These are phyloP conservation scores for Phytophthora syringae DNA, from an alignment of 352 stramenopile species.

Conservation along the genomic window DNA sequence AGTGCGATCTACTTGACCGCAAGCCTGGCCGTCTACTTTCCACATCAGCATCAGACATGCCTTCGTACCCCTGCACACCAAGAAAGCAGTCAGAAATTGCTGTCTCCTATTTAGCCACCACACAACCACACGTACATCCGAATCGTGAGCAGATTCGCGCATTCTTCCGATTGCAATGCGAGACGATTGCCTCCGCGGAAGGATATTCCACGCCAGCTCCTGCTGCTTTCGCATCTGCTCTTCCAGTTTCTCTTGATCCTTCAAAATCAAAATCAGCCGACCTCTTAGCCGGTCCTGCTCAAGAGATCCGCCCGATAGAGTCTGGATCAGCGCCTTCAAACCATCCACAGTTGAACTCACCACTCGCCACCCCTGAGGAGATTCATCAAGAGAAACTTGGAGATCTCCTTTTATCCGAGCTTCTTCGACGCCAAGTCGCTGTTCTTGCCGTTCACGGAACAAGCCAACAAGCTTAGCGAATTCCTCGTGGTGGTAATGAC, in stretches of 20 bases:
- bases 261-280: slow-evolving; percentile 80
- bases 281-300: slow-evolving; percentile 80
- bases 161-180: slow-evolving; percentile 84
- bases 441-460: slow-evolving; percentile 62
- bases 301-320: slow-evolving; percentile 67
- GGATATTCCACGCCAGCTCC: slow-evolving; percentile 75
- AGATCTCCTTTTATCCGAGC: slow-evolving; percentile 49
- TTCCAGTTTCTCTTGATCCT: slow-evolving; percentile 77
- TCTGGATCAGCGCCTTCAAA: slow-evolving; percentile 59
- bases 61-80: slow-evolving; percentile 30
- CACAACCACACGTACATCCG: slow-evolving; percentile 42
- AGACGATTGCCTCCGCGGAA: slow-evolving; percentile 84
- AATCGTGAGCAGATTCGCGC: slow-evolving; percentile 67
- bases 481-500: slow-evolving; percentile 67
- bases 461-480: slow-evolving; percentile 69
- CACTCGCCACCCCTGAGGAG: slow-evolving; percentile 69
- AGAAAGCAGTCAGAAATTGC: slow-evolving; percentile 4
- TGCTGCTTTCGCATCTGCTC: slow-evolving; percentile 70
- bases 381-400: slow-evolving; percentile 45
- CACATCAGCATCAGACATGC: slow-evolving; percentile 28
- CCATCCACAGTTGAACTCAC: slow-evolving; percentile 74
- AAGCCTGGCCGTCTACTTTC: slow-evolving; percentile 29
- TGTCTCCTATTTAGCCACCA: background rate
- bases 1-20: slow-evolving; percentile 30
- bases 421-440: slow-evolving; percentile 67